phyloP scores from a whole-genome alignment of 306 rosid species.

The Ceratonia siliqua region DNA sequence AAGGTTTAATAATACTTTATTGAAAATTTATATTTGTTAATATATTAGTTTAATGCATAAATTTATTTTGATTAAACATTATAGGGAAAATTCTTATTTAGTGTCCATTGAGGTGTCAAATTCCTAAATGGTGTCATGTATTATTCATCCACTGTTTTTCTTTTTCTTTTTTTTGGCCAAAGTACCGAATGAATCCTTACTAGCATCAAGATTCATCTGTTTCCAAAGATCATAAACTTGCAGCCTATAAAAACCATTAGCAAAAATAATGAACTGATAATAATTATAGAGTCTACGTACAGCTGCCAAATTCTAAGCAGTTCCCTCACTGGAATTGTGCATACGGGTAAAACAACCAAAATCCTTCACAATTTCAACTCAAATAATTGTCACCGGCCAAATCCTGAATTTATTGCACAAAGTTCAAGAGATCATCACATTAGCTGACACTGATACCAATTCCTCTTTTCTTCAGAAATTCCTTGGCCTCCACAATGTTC shows the following conservation, averaged over 20 bases:
- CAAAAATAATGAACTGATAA: not conserved
- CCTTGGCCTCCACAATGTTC: slow-evolving; percentile 84
- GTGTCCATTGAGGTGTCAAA: too few relatives aligned
- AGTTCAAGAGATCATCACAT: slow-evolving; percentile 23
- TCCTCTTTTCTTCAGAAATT: slow-evolving; percentile 65
- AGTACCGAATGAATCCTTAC: too few relatives aligned
- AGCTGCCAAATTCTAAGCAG: slow-evolving; percentile 13
- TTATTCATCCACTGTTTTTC: too few relatives aligned
- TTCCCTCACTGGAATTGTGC: not conserved
- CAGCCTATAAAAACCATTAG: not conserved
- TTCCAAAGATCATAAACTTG: not conserved
- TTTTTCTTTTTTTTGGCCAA: too few relatives aligned
- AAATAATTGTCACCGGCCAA: slow-evolving; percentile 18
- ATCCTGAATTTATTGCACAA: slow-evolving; percentile 7
- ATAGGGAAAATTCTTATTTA: too few relatives aligned
- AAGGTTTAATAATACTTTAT: too few relatives aligned
- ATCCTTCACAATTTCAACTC: slow-evolving; percentile 7
- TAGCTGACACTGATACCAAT: slow-evolving; percentile 59
- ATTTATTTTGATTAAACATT: too few relatives aligned
- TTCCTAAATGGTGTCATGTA: too few relatives aligned
- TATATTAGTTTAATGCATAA: too few relatives aligned
- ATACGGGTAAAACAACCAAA: slow-evolving; percentile 16
- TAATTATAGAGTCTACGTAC: slow-evolving; percentile 17
- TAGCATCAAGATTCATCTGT: not conserved
- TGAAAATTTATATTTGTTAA: too few relatives aligned